Conservation (phyloP, 208 protist species). For the Leishmania lainsoni region DNA sequence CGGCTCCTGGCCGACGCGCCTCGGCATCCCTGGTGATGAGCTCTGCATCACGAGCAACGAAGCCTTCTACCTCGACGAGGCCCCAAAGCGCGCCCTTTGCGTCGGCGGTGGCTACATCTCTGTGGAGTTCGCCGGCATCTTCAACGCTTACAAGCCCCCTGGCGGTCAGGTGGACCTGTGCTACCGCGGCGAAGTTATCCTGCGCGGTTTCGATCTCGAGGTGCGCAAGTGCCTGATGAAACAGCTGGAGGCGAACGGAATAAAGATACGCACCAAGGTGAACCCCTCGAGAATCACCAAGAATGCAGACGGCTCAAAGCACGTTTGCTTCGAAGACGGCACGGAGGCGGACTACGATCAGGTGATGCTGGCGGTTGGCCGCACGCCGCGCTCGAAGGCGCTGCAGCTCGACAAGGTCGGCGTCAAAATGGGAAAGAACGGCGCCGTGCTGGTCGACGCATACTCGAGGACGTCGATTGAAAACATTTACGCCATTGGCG, state of each 20-base stretch:
- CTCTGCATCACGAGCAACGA: conserved; percentile 93
- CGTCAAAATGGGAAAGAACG: conserved; percentile 83
- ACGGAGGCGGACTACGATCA: conserved; percentile 89
- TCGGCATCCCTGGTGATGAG: conserved; percentile 80
- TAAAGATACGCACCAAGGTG: conserved; percentile 74
- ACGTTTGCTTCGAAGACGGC: conserved; percentile 84
- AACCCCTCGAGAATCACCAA: conserved; percentile 80
- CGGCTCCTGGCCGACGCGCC: conserved; percentile 86
- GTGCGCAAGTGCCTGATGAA: conserved; percentile 75
- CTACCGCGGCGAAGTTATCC: conserved; percentile 81
- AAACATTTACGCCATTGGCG: conserved; percentile 98
- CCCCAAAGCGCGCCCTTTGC: conserved; percentile 75
- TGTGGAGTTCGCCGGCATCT: conserved; percentile 92
- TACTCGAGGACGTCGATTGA: conserved; percentile 94
- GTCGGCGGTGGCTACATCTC: conserved; percentile 93
- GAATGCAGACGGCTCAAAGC: conserved; percentile 67
- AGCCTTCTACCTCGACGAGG: conserved; percentile 85
- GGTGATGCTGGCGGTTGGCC: conserved; percentile 96
- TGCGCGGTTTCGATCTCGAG: conserved; percentile 87
- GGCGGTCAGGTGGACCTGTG: conserved; percentile 72
- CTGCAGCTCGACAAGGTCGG: conserved; percentile 93
- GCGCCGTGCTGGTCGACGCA: conserved; percentile 91
- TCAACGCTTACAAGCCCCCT: conserved; percentile 85
- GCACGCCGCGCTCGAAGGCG: conserved; percentile 88
- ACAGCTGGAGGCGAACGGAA: conserved; percentile 84